Percentiles rank a stretch among this genome's conserved stretches.
phyloP scores from a whole-genome alignment of 177 flowering plant genomes.

The Tripterygium wilfordii region DNA sequence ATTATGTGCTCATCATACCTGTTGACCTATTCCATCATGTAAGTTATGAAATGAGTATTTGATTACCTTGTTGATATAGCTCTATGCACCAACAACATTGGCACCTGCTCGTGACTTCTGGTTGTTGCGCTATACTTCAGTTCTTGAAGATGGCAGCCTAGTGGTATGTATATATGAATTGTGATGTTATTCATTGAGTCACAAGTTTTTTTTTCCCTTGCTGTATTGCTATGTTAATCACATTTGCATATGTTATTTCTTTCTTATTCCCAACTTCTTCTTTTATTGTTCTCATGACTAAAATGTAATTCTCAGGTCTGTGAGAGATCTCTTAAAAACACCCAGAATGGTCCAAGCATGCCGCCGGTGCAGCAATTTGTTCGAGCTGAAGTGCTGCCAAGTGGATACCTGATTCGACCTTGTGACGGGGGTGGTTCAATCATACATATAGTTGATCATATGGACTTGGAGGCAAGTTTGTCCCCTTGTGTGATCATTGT shows the following conservation, averaged over 20 bases:
- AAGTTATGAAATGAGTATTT: neutral
- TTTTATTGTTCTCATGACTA: neutral
- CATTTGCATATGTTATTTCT: neutral
- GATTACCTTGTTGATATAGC: conserved; percentile 28
- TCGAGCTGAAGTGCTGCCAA: conserved; percentile 91
- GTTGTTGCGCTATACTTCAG: conserved; percentile 88
- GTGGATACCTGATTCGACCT: conserved; percentile 90
- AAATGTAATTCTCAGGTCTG: conserved; percentile 52
- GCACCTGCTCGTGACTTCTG: conserved; percentile 98
- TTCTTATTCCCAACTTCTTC: neutral
- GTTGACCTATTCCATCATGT: neutral
- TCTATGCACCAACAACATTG: conserved; percentile 95
- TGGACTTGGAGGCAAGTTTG: conserved; percentile 72
- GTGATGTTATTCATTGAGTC: neutral
- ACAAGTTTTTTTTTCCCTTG: too few species aligned
- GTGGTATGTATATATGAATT: conserved; percentile 56
- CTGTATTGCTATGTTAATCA: too few species aligned
- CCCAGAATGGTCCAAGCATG: conserved; percentile 91
- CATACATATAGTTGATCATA: conserved; percentile 88
- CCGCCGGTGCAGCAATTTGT: conserved; percentile 88
- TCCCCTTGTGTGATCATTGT: neutral
- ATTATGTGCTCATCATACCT: neutral
- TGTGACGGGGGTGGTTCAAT: conserved; percentile 99
- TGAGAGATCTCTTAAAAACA: conserved; percentile 81
- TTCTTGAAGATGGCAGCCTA: conserved; percentile 94